These are phyloP conservation scores for Fraxinus americana DNA, from an alignment of 257 asterid genomes.

Conservation along the genomic window DNA sequence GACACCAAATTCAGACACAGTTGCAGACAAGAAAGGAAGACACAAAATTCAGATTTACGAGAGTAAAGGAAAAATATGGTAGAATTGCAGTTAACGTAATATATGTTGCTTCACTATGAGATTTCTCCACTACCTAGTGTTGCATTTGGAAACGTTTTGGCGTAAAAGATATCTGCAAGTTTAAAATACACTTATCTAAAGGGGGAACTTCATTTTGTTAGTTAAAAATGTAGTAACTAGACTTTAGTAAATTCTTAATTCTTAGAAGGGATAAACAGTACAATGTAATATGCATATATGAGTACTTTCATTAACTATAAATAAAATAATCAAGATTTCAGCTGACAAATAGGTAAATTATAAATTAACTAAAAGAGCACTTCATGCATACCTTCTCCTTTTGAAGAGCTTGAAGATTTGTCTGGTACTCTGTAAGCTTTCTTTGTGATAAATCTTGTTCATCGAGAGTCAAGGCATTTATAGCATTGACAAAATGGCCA, in stretches of 20 bases:
- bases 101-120: neutral
- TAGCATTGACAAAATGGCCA: slow-evolving; percentile 42
- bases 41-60: neutral
- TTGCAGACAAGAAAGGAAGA: neutral
- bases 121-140: neutral
- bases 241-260: neutral
- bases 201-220: neutral
- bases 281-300: neutral
- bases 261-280: neutral
- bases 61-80: neutral
- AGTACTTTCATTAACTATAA: neutral
- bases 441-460: slow-evolving; percentile 82
- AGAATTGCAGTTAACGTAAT: slow-evolving; percentile 7
- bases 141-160: slow-evolving; percentile 6
- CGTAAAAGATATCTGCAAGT: slow-evolving; percentile 10
- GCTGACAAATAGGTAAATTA: neutral
- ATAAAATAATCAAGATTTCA: neutral
- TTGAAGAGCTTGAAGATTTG: slow-evolving; percentile 72
- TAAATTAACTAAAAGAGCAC: neutral
- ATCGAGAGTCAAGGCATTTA: slow-evolving; percentile 49
- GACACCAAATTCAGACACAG: too few species aligned
- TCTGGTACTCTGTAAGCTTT: slow-evolving; percentile 77
- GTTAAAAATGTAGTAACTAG: neutral
- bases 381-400: slow-evolving; percentile 74
- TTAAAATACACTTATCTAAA: neutral